Evolutionary conservation across 805 yeast species (phyloP).

Genomic region (Ogataea pini): DNA sequence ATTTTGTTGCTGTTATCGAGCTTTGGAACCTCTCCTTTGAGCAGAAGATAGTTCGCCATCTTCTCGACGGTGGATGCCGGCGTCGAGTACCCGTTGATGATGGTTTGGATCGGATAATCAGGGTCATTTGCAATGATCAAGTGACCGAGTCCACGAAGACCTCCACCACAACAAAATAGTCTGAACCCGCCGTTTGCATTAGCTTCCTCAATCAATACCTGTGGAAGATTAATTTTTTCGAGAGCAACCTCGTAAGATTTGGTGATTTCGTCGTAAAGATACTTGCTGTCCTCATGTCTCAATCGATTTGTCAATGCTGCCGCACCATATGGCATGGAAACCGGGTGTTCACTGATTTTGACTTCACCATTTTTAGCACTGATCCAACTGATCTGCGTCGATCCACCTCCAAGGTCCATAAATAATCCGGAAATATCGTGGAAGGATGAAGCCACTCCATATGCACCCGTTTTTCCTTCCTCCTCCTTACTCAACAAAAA

Average conservation of each 20-base stretch:
- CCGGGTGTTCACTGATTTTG: constrained; percentile 54
- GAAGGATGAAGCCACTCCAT: constrained; percentile 75
- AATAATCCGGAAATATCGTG: constrained; percentile 65
- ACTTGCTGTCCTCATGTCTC: constrained; percentile 49
- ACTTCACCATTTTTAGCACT: constrained; percentile 56
- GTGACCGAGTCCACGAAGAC: constrained; percentile 70
- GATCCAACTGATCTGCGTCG: constrained; percentile 71
- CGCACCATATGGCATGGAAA: constrained; percentile 73
- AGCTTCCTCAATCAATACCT: constrained; percentile 50
- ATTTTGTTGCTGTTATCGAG: constrained; percentile 40
- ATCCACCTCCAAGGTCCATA: constrained; percentile 75
- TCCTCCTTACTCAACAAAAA: constrained; percentile 58
- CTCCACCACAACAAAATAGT: constrained; percentile 73
- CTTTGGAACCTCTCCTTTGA: constrained; percentile 50
- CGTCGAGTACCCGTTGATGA: constrained; percentile 68
- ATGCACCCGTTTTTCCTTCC: constrained; percentile 68
- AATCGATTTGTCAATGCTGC: constrained; percentile 63
- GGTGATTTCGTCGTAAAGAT: constrained; percentile 54
- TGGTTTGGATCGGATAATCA: constrained; percentile 67
- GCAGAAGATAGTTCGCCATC: constrained; percentile 51
- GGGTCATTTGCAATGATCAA: constrained; percentile 49
- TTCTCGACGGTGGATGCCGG: constrained; percentile 51
- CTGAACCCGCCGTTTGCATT: constrained; percentile 58
- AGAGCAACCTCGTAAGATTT: constrained; percentile 52
- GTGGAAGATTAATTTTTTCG: constrained; percentile 53